Percentiles rank a stretch among this genome's conserved stretches.
phyloP scores from a whole-genome alignment of 2,329 filamentous ascomycete species.

The Cercospora janseana region DNA sequence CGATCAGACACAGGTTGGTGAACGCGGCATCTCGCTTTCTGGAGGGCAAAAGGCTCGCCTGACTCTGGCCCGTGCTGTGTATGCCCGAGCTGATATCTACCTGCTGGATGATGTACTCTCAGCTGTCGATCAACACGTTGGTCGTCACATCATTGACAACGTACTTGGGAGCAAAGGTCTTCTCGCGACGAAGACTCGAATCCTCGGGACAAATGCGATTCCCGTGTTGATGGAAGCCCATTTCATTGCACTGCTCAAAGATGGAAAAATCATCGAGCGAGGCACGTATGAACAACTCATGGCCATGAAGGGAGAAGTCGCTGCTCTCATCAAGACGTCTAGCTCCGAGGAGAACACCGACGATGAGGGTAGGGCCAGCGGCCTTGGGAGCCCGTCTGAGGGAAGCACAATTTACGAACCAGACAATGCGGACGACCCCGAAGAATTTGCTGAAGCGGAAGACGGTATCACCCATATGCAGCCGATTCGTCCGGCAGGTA shows the following conservation, averaged over 20 bases:
- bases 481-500: constrained; percentile 60
- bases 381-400: constrained; percentile 25
- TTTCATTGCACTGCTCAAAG: constrained; percentile 79
- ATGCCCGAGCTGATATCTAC: constrained; percentile 94
- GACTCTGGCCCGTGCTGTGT: constrained; percentile 88
- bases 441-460: constrained; percentile 60
- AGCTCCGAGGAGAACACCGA: constrained; percentile 50
- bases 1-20: constrained; percentile 93
- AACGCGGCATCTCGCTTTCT: constrained; percentile 92
- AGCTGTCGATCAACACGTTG: constrained; percentile 97
- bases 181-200: constrained; percentile 79
- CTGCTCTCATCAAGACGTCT: constrained; percentile 76
- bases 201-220: constrained; percentile 93
- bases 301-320: constrained; percentile 89
- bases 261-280: constrained; percentile 78
- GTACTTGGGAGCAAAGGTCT: constrained; percentile 85
- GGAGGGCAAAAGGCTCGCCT: constrained; percentile 95
- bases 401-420: constrained; percentile 49
- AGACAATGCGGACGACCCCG: constrained; percentile 48
- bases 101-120: constrained; percentile 91
- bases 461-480: constrained; percentile 73
- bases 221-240: constrained; percentile 85
- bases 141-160: constrained; percentile 89
- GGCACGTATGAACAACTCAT: constrained; percentile 89
- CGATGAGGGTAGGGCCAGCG: constrained; percentile 23